Evolutionary conservation across 345 rosid genomes (phyloP).

Genomic region (Barbarea vulgaris): DNA sequence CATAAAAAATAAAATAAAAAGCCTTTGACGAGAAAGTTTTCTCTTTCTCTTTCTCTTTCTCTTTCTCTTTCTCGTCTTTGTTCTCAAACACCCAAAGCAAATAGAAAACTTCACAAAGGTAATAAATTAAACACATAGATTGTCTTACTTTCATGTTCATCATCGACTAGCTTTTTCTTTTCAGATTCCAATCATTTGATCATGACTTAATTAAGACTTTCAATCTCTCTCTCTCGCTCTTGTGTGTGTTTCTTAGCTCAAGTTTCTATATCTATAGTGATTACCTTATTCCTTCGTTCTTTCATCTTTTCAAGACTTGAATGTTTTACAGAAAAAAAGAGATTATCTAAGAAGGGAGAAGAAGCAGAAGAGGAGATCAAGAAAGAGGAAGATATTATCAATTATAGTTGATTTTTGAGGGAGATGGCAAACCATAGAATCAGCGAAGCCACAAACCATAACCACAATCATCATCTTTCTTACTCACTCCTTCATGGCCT

Average conservation of each 20-base stretch:
- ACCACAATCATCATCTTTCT: conserved; percentile 66
- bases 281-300: conserved; percentile 12
- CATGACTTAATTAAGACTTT: conserved; percentile 23
- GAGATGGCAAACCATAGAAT: conserved; percentile 75
- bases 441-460: conserved; percentile 69
- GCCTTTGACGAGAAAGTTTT: conserved; percentile 59
- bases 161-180: conserved; percentile 35
- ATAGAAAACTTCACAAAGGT: conserved; percentile 40
- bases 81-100: conserved; percentile 26
- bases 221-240: background rate
- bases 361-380: conserved; percentile 42
- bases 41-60: conserved; percentile 44
- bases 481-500: conserved; percentile 75
- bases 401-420: conserved; percentile 11
- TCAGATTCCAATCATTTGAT: conserved; percentile 32
- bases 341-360: conserved; percentile 10
- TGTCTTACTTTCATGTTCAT: conserved; percentile 45
- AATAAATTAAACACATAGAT: conserved; percentile 24
- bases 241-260: background rate
- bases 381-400: conserved; percentile 21
- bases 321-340: conserved; percentile 36
- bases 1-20: conserved; percentile 18
- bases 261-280: background rate
- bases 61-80: conserved; percentile 39
- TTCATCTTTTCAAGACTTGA: conserved; percentile 14